Evolutionary conservation across 306 rosid species (phyloP).

Genomic region (Senna tora): DNA sequence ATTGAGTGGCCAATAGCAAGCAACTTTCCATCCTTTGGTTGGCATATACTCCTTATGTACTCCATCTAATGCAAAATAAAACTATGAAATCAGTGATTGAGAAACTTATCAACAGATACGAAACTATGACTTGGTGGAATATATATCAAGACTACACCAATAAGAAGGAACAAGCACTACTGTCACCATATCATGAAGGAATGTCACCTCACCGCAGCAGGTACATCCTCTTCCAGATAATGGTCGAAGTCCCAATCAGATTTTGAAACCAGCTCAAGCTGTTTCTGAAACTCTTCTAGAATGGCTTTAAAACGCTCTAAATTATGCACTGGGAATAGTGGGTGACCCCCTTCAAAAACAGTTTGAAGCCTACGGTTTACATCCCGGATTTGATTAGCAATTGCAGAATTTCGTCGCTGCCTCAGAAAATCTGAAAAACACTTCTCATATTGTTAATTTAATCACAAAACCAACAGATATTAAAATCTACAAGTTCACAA

Average conservation of each 20-base stretch:
- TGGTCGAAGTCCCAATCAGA: conserved; percentile 90
- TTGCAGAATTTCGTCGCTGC: conserved; percentile 37
- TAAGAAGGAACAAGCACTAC: background rate
- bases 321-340: conserved; percentile 47
- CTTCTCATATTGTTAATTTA: conserved; percentile 5
- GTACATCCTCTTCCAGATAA: conserved; percentile 84
- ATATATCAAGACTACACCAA: conserved; percentile 20
- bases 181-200: conserved; percentile 38
- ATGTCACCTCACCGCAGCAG: conserved; percentile 85
- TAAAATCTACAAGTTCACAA: conserved; percentile 16
- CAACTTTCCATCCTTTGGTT: conserved; percentile 80
- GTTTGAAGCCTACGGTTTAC: conserved; percentile 46
- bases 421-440: conserved; percentile 34
- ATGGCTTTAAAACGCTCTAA: conserved; percentile 47
- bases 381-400: conserved; percentile 45
- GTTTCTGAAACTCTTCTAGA: conserved; percentile 63
- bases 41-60: conserved; percentile 69
- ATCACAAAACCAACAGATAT: conserved; percentile 27
- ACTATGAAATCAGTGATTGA: conserved; percentile 24
- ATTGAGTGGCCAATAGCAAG: conserved; percentile 91
- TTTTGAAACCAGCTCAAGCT: conserved; percentile 50
- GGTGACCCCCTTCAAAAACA: conserved; percentile 50
- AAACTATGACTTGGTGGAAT: background rate
- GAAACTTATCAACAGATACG: conserved; percentile 18
- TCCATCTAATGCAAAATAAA: conserved; percentile 60